Conservation (phyloP, 2,329 filamentous ascomycete species). For the Metarhizium sp. region DNA sequence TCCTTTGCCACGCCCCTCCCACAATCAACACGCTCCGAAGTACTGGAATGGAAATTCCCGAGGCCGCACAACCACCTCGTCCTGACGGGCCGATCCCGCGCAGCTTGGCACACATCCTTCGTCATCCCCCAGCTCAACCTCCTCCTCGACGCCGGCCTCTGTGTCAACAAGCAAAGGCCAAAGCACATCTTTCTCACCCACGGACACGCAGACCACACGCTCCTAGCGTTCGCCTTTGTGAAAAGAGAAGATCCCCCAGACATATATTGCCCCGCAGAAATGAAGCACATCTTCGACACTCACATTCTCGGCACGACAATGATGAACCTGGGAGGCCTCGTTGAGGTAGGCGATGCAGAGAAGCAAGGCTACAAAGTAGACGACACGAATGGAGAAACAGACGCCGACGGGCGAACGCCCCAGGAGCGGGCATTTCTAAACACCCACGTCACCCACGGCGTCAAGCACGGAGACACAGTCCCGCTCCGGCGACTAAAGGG, state of each 20-base stretch:
- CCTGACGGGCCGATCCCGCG: conserved; percentile 36
- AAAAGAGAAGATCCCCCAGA: conserved; percentile 35
- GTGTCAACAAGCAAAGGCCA: conserved; percentile 34
- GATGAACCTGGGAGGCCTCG: conserved; percentile 30
- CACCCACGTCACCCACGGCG: conserved; percentile 30
- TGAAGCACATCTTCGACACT: conserved; percentile 27
- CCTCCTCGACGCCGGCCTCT: conserved; percentile 38
- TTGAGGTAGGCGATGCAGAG: conserved; percentile 19
- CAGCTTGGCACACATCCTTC: conserved; percentile 43
- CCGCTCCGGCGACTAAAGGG: conserved; percentile 24
- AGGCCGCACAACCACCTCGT: conserved; percentile 30
- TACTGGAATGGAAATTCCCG: conserved; percentile 36
- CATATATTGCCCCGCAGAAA: conserved; percentile 32
- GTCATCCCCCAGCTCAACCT: conserved; percentile 39
- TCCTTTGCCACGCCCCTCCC: conserved; percentile 33
- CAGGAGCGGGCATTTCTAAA: conserved; percentile 17
- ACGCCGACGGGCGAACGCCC: conserved; percentile 7
- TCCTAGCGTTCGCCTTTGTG: conserved; percentile 32
- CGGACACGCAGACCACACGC: conserved; percentile 37
- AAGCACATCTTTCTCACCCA: conserved; percentile 42
- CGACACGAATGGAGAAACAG: conserved; percentile 10
- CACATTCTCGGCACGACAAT: conserved; percentile 31
- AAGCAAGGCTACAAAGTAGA: neutral
- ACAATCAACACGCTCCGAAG: conserved; percentile 32
- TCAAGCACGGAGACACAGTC: conserved; percentile 25